Percentiles rank a stretch among this genome's conserved stretches.
These are phyloP conservation scores for Agaricales sp. DNA, from an alignment of 1,284 basidiomycete genomes.

Conservation along the genomic window DNA sequence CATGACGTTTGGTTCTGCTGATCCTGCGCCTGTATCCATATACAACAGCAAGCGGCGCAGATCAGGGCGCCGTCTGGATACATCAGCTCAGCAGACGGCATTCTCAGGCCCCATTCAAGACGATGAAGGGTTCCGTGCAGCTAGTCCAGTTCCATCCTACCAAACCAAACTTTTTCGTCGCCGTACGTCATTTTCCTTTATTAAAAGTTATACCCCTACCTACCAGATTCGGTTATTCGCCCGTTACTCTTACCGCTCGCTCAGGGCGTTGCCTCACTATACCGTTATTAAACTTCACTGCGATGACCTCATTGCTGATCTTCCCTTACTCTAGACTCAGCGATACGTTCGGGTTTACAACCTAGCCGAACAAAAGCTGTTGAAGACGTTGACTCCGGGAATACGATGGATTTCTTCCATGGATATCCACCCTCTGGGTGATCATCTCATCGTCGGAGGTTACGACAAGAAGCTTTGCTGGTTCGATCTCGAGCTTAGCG, in stretches of 20 bases:
- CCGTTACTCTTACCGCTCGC: background rate
- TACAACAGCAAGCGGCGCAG: slow-evolving; percentile 44
- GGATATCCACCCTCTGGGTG: slow-evolving; percentile 92
- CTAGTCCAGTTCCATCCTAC: slow-evolving; percentile 89
- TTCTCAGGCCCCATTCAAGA: slow-evolving; percentile 96
- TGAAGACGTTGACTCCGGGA: slow-evolving; percentile 89
- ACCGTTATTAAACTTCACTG: slow-evolving; percentile 1
- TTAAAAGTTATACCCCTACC: background rate
- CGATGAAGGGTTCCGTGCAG: slow-evolving; percentile 86
- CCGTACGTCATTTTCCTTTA: slow-evolving; percentile 47
- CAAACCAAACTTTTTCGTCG: slow-evolving; percentile 96
- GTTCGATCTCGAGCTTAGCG: slow-evolving; percentile 96
- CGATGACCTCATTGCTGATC: slow-evolving; percentile 2
- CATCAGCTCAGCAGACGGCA: slow-evolving; percentile 91
- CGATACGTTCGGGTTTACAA: slow-evolving; percentile 96
- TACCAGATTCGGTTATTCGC: background rate
- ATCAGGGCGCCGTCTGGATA: slow-evolving; percentile 78
- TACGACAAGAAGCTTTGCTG: slow-evolving; percentile 98
- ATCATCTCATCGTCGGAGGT: slow-evolving; percentile 93
- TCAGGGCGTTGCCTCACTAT: background rate
- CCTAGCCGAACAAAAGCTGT: slow-evolving; percentile 83
- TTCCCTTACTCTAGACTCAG: slow-evolving; percentile 58
- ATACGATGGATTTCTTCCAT: slow-evolving; percentile 96
- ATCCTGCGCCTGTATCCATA: background rate
- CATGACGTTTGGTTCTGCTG: background rate